Evolutionary conservation across 2,329 filamentous ascomycete species (phyloP), one percentile per base, ranked within the genome.

Genomic region (Colletotrichum higginsianum): DNA sequence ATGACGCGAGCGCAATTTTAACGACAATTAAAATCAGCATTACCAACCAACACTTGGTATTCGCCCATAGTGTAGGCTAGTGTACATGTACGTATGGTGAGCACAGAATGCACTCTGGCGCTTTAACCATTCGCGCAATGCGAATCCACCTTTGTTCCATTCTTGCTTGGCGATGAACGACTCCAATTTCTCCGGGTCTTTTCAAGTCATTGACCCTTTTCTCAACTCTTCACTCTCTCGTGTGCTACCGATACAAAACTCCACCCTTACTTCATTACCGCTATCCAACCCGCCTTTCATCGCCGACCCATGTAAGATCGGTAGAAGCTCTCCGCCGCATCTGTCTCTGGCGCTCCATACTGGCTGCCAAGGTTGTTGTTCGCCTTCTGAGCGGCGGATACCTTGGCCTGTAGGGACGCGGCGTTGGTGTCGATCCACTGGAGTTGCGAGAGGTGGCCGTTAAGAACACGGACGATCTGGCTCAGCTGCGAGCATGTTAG

Each of bases 391-490:
- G 95, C 94, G 40, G 92, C 90, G 7, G 86, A 84, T 62, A 98
- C 94, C 87, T 97, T 97, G 71, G 91, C 88, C 81, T 97, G 93
- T 64, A 98, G 86, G 42, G 92, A 89, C 18, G 91, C 89, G 46
- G 96, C 93, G 74, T 96, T 95, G 75, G 91, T 90, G 79, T 98
- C 96, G 80, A 99, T 98, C 85, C 93, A 93, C 82, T 98, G 96
- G 72, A 99, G 87, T 82, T 98, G 95, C 46, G 92, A 91, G 47
- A 99, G 90, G 81, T 99, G 96, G 30, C 92, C 91, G 81, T 99
- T 99, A 76, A 99, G 91, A 61, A 98, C 95, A 74, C 94, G 92
- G 64, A 98, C 96, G 78, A 99, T 97, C 83, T 98, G 95, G 76
- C 94, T 96, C 79, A 98, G 88, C 92, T 98, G 80, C 56, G 18